Base-by-base conservation (phyloP, 305 asterid species). In the Fraxinus platypoda region DNA sequence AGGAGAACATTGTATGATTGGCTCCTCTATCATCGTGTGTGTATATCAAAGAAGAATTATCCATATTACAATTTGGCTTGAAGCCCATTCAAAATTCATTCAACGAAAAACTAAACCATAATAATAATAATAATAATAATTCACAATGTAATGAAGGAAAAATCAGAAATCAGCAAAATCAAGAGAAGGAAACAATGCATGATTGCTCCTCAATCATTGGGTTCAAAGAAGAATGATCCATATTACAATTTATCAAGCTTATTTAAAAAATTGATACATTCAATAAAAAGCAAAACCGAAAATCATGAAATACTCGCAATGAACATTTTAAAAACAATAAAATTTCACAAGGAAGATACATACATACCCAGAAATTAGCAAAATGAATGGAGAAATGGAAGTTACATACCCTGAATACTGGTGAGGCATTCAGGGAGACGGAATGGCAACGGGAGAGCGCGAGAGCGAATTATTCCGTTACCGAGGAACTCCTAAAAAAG, bases 371-470 rank as follows among this genome's bases (percentile, higher is more conserved):
- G 13, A 31, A 71, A 31, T 31, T 30, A 68, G 35, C 37, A 2
- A 23, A 6, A 35, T n/a, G 54, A 25, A 62, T 49, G 37, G n/a
- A 38, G 21, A 17, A 15, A n/a, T 5, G 15, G 57, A 26, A 59
- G 62, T 2, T 41, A 52, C 77, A 70, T 83, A 94, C 99, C 98
- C 97, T 90, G 98, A 95, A 93, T 92, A 93, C 99, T 93, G 97
- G 91, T 91, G 96, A 95, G 98, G 97, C 93, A 92, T 95, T 90
- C 99, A 95, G 97, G 97, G 91, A 87, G 91, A 89, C 88, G 87
- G 80, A 92, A 91, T 94, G 97, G 93, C 96, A 92, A 94, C 97
- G 97, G 98, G 92, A 92, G 97, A 93, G 91, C 93, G 98, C 91
- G 92, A 89, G 91, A 88, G 91, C 84, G 84, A 85, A 90, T 88